Evolutionary conservation across 306 rosid species (phyloP), one percentile per base, ranked within the genome.

Genomic region (Datisca glomerata): DNA sequence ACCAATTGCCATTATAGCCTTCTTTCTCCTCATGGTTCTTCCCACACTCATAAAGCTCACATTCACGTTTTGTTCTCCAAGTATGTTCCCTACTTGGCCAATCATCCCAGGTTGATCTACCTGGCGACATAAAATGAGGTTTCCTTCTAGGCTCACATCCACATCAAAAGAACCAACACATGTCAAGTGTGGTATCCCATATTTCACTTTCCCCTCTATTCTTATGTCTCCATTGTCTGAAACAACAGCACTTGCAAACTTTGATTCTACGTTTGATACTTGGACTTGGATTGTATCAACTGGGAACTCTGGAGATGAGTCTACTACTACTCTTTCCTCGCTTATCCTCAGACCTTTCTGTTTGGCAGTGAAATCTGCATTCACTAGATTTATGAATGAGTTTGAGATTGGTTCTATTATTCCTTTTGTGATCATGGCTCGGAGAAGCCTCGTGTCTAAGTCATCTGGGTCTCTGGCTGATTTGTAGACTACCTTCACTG

Each of bases 31-130:
- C 1, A 52, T 51, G 7, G 78, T 87, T 60, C 94, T 76, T 45
- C 93, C 97, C 16, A 87, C 97, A 4, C 94, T 87, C 97, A 87
- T 87, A 24, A 82, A 87, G 61, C 66, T 87, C 24, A 87, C 94
- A 51, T 87, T 87, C 53, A 82, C 94, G 25, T 83, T 87, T 0
- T 59, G 69, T 8, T 66, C 63, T 2, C 66, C 94, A 0, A 87
- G 67, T 10, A 87, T 79, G 54, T 63, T 79, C 22, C 97, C 97
- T 7, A 87, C 94, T 14, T 9, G 58, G 2, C 97, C 97, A 47
- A 87, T 83, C 93, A 87, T 74, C 18, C 97, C 97, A 0, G 97
- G 94, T 27, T 87, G 97, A 41, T 87, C 97, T 10, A 72, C 35
- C 38, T 87, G 94, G 35, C 94, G 46, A 61, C 97, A 83, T 47